Percentiles rank a stretch among this genome's conserved stretches.
Conservation (phyloP, 108 stramenopile genomes). For the Nannochloropsis salina region DNA sequence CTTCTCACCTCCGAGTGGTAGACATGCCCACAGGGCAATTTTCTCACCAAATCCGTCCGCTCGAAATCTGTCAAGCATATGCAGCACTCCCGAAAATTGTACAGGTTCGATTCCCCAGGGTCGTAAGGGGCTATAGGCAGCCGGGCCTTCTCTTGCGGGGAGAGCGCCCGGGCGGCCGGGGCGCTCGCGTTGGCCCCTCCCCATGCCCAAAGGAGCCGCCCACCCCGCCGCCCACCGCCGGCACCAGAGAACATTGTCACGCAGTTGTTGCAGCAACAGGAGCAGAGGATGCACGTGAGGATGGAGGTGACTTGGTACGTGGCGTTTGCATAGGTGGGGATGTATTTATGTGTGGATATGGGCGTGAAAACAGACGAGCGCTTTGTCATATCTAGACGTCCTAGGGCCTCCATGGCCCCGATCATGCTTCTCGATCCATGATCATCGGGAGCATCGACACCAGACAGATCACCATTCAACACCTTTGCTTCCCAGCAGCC, state of each 20-base stretch:
- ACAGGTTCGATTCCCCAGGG: background rate
- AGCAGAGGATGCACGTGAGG: background rate
- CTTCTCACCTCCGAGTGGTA: background rate
- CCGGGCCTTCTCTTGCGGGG: background rate
- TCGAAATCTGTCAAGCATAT: background rate
- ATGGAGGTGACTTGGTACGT: background rate
- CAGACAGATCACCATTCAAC: too few relatives aligned
- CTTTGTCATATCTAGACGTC: too few relatives aligned
- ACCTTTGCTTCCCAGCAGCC: too few relatives aligned
- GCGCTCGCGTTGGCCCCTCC: background rate
- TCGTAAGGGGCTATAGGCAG: background rate
- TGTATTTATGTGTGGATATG: too few relatives aligned
- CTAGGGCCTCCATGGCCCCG: too few relatives aligned
- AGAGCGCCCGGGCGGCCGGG: background rate
- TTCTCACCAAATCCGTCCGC: slow-evolving; percentile 3
- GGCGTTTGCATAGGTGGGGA: too few relatives aligned
- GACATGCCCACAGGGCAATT: background rate
- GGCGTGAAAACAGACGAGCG: too few relatives aligned
- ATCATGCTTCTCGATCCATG: too few relatives aligned
- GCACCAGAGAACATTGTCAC: background rate
- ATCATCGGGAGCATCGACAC: too few relatives aligned
- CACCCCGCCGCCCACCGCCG: background rate
- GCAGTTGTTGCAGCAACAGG: background rate
- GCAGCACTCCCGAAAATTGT: background rate
- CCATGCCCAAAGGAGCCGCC: background rate